Conservation (phyloP, 2,329 filamentous ascomycete species). For the Zymoseptoria brevis region DNA sequence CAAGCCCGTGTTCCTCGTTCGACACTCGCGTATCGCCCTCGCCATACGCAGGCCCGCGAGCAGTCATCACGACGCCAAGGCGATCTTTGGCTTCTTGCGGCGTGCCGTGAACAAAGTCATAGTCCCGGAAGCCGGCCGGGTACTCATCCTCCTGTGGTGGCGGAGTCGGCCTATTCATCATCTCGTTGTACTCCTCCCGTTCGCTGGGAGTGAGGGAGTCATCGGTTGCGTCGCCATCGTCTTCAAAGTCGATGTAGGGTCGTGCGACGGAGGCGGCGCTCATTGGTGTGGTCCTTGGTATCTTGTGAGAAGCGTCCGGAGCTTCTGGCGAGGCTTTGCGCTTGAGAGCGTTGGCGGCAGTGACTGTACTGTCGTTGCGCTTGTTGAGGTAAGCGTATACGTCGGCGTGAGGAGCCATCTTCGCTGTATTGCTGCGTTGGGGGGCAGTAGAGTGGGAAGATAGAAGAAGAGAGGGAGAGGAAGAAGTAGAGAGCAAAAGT, state of each 20-base stretch:
- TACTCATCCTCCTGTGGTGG: too few relatives aligned
- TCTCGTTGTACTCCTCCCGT: too few relatives aligned
- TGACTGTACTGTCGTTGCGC: not conserved
- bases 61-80: too few relatives aligned
- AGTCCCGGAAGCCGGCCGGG: too few relatives aligned
- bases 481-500: not conserved
- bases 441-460: not conserved
- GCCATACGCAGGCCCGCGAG: too few relatives aligned
- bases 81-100: too few relatives aligned
- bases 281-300: not conserved
- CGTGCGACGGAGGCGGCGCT: not conserved
- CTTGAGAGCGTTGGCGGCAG: not conserved
- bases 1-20: too few relatives aligned
- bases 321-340: not conserved
- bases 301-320: not conserved
- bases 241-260: not conserved
- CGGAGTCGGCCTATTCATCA: not conserved
- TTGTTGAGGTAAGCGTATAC: not conserved
- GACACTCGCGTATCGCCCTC: too few relatives aligned
- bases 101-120: too few relatives aligned
- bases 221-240: not conserved
- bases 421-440: not conserved
- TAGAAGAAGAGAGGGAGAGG: not conserved
- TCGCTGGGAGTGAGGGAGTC: too few relatives aligned
- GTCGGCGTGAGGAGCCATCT: not conserved